phyloP scores from a whole-genome alignment of 78 protist genomes.

The Blattamonas nauphoetae region DNA sequence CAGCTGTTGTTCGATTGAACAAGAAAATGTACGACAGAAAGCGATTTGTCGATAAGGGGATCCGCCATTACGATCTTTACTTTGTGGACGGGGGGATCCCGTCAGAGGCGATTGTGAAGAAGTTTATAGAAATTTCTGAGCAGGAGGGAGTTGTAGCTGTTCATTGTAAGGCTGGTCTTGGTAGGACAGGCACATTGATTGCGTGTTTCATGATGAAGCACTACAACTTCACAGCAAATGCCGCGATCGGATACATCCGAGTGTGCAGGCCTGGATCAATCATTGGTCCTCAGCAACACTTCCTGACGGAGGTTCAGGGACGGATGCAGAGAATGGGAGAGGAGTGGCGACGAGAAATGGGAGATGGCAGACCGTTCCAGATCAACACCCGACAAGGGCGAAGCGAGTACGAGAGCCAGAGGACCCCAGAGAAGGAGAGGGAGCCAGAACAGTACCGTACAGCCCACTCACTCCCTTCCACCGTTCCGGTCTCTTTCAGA shows the following conservation, averaged over 20 bases:
- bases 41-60: slow-evolving; percentile 22
- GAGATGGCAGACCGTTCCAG: too few relatives aligned
- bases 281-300: slow-evolving; percentile 80
- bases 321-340: too few relatives aligned
- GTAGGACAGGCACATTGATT: slow-evolving; percentile 69
- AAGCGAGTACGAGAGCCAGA: neutral
- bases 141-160: slow-evolving; percentile 14
- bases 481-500: neutral
- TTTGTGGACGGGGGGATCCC: slow-evolving; percentile 68
- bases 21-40: slow-evolving; percentile 37
- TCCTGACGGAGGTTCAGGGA: neutral
- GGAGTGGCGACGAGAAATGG: neutral
- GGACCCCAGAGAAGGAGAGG: neutral
- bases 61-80: slow-evolving; percentile 56
- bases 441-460: neutral
- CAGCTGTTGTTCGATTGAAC: slow-evolving; percentile 62
- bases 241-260: slow-evolving; percentile 61
- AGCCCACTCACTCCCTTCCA: neutral
- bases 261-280: slow-evolving; percentile 68
- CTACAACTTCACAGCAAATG: slow-evolving; percentile 49
- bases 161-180: slow-evolving; percentile 40
- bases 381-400: too few relatives aligned
- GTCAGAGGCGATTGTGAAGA: slow-evolving; percentile 26
- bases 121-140: slow-evolving; percentile 46
- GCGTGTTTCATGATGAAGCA: slow-evolving; percentile 61